Conservation (phyloP, 2,329 filamentous ascomycete genomes). For the Diaporthe aspalathi region DNA sequence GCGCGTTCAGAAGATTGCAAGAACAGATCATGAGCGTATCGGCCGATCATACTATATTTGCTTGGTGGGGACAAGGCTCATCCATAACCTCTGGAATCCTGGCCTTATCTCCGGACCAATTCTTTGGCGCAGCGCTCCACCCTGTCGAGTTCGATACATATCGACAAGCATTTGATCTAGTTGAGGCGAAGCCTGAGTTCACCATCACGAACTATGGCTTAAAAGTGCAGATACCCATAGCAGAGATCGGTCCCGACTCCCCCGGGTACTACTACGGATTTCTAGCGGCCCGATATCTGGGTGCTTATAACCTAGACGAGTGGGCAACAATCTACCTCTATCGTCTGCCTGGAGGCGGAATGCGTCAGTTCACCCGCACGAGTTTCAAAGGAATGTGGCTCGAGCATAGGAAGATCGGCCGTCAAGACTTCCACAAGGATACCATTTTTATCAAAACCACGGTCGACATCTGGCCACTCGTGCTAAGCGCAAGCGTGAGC, state of each 20-base stretch:
- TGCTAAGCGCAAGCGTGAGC: not conserved
- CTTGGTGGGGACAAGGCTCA: constrained; percentile 22
- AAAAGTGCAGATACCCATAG: constrained; percentile 10
- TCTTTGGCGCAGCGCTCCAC: constrained; percentile 1
- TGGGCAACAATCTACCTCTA: constrained; percentile 21
- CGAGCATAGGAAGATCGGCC: constrained; percentile 6
- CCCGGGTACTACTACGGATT: constrained; percentile 9
- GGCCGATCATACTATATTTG: constrained; percentile 20
- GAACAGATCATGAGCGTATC: constrained; percentile 13
- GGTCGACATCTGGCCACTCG: constrained; percentile 5
- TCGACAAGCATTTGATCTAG: constrained; percentile 12
- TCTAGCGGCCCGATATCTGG: constrained; percentile 15
- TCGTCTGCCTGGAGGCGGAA: constrained; percentile 1
- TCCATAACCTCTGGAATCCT: constrained; percentile 18
- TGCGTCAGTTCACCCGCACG: constrained; percentile 18
- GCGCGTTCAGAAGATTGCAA: constrained; percentile 20
- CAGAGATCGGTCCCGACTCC: constrained; percentile 10
- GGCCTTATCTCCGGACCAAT: constrained; percentile 15
- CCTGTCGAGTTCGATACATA: constrained; percentile 5
- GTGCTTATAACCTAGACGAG: not conserved
- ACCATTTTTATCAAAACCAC: constrained; percentile 1
- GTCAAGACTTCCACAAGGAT: not conserved
- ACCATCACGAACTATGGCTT: constrained; percentile 4
- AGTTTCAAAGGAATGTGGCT: constrained; percentile 22
- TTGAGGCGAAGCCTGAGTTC: constrained; percentile 1